Percentiles rank a stretch among this genome's conserved stretches.
Conservation (phyloP, 495 filamentous ascomycete species). For the Bombardia bombarda region DNA sequence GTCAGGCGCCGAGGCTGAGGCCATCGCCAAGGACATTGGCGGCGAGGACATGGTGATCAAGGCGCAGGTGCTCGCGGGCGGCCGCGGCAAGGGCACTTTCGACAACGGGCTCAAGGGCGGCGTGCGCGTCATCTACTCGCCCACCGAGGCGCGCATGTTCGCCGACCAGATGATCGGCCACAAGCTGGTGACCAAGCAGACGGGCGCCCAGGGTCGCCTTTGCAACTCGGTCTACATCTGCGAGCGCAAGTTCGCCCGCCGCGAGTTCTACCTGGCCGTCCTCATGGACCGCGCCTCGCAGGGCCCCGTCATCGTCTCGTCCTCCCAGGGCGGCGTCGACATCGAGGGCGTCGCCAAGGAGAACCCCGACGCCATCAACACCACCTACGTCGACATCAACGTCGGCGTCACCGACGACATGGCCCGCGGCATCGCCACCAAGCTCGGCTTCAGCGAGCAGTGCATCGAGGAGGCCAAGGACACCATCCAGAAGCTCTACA, state of each 20-base stretch:
- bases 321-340: conserved; percentile 97
- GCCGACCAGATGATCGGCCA: conserved; percentile 99
- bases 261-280: conserved; percentile 97
- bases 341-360: conserved; percentile 98
- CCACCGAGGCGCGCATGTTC: conserved; percentile 83
- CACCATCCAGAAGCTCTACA: conserved; percentile 97
- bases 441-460: conserved; percentile 94
- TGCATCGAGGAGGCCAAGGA: conserved; percentile 90
- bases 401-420: conserved; percentile 92
- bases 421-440: conserved; percentile 77
- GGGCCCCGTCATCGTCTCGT: conserved; percentile 90
- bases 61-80: conserved; percentile 96
- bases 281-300: conserved; percentile 94
- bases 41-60: conserved; percentile 99
- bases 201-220: conserved; percentile 79
- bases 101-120: conserved; percentile 98
- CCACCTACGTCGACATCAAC: conserved; percentile 89
- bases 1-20: conserved; percentile 80
- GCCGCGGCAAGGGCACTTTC: conserved; percentile 93
- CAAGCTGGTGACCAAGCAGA: conserved; percentile 99
- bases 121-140: conserved; percentile 96
- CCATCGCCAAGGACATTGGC: conserved; percentile 79
- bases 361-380: conserved; percentile 89
- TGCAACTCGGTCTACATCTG: conserved; percentile 97
- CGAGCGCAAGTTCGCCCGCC: conserved; percentile 97